A percentile compares a stretch with the other conserved stretches of the same genome.
These are phyloP conservation scores for Salix caprea DNA, from an alignment of 345 rosid genomes.

Conservation along the genomic window DNA sequence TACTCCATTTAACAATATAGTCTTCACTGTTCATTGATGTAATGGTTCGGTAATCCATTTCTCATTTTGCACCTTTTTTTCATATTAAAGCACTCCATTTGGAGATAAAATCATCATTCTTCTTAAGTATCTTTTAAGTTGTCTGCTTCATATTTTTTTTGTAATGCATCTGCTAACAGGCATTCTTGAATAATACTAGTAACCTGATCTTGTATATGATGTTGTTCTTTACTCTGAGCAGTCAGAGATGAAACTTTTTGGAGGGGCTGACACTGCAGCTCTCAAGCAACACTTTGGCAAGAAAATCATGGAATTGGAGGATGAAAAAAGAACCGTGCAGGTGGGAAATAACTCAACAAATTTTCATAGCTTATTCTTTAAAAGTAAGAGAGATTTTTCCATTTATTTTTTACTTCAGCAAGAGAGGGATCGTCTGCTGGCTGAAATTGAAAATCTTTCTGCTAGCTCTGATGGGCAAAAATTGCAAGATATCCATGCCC, in stretches of 20 bases:
- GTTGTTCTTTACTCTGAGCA: constrained; percentile 28
- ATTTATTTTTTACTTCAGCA: constrained; percentile 46
- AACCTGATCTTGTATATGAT: not conserved
- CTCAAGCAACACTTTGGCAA: constrained; percentile 94
- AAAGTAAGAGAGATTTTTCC: not conserved
- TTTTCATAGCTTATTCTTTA: not conserved
- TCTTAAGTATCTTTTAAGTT: not conserved
- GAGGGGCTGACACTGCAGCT: constrained; percentile 61
- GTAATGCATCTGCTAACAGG: not conserved
- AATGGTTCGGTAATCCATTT: not conserved
- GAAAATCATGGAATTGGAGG: constrained; percentile 86
- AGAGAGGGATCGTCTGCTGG: constrained; percentile 80
- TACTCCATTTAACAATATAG: not conserved
- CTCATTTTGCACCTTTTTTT: not conserved
- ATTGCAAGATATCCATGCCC: constrained; percentile 75
- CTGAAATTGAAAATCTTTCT: constrained; percentile 84
- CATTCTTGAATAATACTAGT: not conserved
- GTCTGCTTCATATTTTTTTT: constrained; percentile 1
- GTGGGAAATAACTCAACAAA: constrained; percentile 27
- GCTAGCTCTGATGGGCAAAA: constrained; percentile 80
- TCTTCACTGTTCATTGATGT: not conserved
- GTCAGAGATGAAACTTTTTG: constrained; percentile 92
- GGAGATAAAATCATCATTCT: not conserved
- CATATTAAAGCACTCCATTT: not conserved
- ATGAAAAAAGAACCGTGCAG: constrained; percentile 87